Conservation (phyloP, 108 stramenopile genomes). For the Cyclotella cryptica region DNA sequence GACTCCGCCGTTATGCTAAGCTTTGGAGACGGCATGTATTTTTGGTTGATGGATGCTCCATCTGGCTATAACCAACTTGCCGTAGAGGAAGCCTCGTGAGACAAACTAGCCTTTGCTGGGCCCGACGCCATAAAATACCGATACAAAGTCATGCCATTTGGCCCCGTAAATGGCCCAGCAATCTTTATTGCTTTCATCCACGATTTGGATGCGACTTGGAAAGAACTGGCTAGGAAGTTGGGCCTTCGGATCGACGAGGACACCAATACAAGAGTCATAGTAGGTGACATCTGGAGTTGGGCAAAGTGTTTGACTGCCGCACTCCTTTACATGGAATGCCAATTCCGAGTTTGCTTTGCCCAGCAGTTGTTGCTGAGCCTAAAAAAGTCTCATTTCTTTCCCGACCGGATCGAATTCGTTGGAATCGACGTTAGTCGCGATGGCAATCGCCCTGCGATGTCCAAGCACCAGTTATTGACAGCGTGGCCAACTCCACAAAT, state of each 20-base stretch:
- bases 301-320: no score
- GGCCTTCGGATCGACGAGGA: conserved; percentile 16
- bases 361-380: neutral
- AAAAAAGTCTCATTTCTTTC: conserved; percentile 5
- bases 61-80: conserved; percentile 7
- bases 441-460: neutral
- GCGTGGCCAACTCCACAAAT: conserved; percentile 14
- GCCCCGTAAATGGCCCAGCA: neutral
- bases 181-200: conserved; percentile 20
- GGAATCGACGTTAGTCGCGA: neutral
- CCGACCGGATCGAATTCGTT: neutral
- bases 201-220: conserved; percentile 14
- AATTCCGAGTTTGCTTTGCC: no score
- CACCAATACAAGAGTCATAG: conserved; percentile 19
- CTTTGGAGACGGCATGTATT: no score
- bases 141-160: no score
- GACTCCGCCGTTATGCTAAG: neutral
- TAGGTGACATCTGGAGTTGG: conserved; percentile 13
- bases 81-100: neutral
- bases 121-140: no score
- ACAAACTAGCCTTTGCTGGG: no score
- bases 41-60: no score
- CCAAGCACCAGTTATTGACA: neutral
- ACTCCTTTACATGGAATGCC: conserved; percentile 21
- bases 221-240: neutral